Conservation (phyloP, 768 basidiomycete species). For the Rubroboletus satanas region DNA sequence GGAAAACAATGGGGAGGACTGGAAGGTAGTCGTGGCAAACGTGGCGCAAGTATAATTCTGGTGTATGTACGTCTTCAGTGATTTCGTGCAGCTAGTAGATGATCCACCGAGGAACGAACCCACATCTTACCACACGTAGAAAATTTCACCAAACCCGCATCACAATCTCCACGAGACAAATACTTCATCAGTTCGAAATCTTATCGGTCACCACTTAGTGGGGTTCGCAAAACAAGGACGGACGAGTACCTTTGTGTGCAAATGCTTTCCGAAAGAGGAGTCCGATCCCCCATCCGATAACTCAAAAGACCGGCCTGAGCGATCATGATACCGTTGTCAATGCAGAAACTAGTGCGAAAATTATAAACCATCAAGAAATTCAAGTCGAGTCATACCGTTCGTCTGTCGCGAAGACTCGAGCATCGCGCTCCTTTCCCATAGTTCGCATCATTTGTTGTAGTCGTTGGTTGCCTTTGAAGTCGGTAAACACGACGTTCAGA, state of each 20-base stretch:
- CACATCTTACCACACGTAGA: background rate
- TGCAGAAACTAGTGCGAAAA: conserved; percentile 76
- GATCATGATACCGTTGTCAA: conserved; percentile 99
- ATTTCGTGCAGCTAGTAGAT: background rate
- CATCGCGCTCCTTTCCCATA: conserved; percentile 89
- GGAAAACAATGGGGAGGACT: conserved; percentile 42
- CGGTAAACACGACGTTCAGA: background rate
- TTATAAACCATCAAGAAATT: background rate
- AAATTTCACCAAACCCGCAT: background rate
- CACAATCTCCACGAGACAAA: conserved; percentile 78
- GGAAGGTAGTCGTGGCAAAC: conserved; percentile 48
- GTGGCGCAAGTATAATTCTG: conserved; percentile 33
- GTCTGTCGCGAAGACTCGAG: conserved; percentile 91
- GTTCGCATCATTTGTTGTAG: conserved; percentile 99
- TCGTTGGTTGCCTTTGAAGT: conserved; percentile 74
- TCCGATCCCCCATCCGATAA: conserved; percentile 85
- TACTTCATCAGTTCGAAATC: conserved; percentile 94
- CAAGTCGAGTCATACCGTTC: conserved; percentile 59
- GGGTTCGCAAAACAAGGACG: background rate
- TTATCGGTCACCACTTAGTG: conserved; percentile 32
- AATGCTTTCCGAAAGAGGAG: conserved; percentile 72
- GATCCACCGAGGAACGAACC: background rate
- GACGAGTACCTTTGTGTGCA: conserved; percentile 78
- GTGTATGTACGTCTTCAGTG: background rate
- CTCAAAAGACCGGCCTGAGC: conserved; percentile 94